Base-by-base conservation (phyloP, 2,329 filamentous ascomycete species). In the Ophiostoma angusticollis region DNA sequence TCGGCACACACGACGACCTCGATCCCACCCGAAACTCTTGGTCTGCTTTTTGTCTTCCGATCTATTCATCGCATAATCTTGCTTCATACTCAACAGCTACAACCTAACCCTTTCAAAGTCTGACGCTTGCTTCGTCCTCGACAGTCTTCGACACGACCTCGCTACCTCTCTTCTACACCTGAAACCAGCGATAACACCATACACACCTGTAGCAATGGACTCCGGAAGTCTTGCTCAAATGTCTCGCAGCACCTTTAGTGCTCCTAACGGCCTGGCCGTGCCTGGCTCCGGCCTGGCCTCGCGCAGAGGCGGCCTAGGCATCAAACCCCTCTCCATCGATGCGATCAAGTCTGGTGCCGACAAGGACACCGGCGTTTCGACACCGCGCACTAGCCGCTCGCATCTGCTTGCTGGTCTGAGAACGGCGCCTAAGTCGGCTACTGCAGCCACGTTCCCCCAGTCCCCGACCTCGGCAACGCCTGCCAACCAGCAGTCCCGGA, bases 141-240 rank as follows among this genome's bases (percentile, higher is more conserved):
- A n/a, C n/a, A n/a, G n/a, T 23, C 9, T 5, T 12, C 18, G 11
- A 28, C 25, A 19, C 29, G 12, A 27, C 9, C n/a, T n/a, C n/a
- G n/a, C n/a, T n/a, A n/a, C n/a, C n/a, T n/a, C n/a, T n/a, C n/a
- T n/a, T n/a, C n/a, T 19, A 17, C 8, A 31, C 4, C 16, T 9
- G 31, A 29, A 21, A 28, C 6, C 22, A 17, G 21, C 7, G 5
- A 5, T 22, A 30, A 30, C 8, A 16, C n/a, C 22, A 14, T 21
- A 21, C 18, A 35, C 44, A 42, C 39, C 51, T 55, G 64, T 66
- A 70, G 64, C 61, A 51, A 80, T 93, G 80, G 82, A 94, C 89
- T 80, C 89, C 76, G 89, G 89, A 74, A 85, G 86, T 91, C 84
- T 94, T 70, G 81, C 86, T 91, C 86, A 93, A 74, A 96, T 96